Conservation (phyloP, 129 eudicot genomes). For the Flaveria sonorensis region DNA sequence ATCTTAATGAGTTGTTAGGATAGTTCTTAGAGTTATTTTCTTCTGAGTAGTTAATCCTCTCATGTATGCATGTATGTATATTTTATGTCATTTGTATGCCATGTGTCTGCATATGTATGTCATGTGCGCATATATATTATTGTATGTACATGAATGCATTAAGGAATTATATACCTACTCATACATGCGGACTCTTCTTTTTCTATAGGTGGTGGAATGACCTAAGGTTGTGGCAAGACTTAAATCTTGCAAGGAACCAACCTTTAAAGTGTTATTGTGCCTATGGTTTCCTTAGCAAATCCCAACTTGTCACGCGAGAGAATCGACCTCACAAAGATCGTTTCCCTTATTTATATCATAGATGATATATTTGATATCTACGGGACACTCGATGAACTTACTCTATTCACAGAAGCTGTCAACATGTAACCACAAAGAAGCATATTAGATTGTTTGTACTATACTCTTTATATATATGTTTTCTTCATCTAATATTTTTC, state of each 20-base stretch:
- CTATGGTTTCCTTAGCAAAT: conserved; percentile 46
- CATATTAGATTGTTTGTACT: neutral
- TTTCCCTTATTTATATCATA: conserved; percentile 48
- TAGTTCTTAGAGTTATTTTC: too few species aligned
- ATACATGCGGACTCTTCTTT: neutral
- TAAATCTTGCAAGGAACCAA: conserved; percentile 48
- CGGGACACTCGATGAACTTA: conserved; percentile 44
- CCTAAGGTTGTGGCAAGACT: conserved; percentile 35
- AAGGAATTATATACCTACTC: too few species aligned
- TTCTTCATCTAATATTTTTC: neutral
- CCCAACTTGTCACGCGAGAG: conserved; percentile 39
- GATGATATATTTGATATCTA: conserved; percentile 69
- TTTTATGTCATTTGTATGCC: too few species aligned
- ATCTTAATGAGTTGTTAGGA: too few species aligned
- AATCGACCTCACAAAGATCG: conserved; percentile 51
- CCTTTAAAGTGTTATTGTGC: conserved; percentile 66
- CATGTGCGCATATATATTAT: too few species aligned
- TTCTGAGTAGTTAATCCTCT: too few species aligned
- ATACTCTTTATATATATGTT: too few species aligned
- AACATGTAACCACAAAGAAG: conserved; percentile 34
- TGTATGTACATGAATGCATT: too few species aligned
- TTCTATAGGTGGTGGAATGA: conserved; percentile 58
- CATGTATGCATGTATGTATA: too few species aligned
- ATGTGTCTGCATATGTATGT: too few species aligned
- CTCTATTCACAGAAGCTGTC: conserved; percentile 49